Percentiles rank a stretch among this genome's conserved stretches.
Conservation (phyloP, 306 rosid genomes). For the Quercus suber region DNA sequence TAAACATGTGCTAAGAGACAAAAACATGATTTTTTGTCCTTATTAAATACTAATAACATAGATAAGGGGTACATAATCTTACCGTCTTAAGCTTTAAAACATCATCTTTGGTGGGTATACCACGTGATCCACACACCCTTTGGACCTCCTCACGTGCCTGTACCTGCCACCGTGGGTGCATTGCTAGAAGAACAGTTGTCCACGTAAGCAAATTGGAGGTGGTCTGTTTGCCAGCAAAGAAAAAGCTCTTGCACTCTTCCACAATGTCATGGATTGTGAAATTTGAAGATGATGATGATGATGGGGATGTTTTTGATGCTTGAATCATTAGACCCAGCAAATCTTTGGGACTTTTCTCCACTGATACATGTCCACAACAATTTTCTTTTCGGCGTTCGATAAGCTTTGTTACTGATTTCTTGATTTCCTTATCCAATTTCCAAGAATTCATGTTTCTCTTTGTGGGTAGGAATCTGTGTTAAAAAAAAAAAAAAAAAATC, state of each 20-base stretch:
- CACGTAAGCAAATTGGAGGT: conserved; percentile 99
- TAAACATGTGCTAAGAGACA: conserved; percentile 41
- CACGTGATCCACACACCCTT: conserved; percentile 84
- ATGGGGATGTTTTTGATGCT: conserved; percentile 39
- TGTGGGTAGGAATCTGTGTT: conserved; percentile 70
- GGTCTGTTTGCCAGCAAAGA: conserved; percentile 99
- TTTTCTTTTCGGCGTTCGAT: conserved; percentile 44
- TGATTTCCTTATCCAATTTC: conserved; percentile 72
- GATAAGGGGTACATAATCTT: background rate
- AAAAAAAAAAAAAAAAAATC: background rate
- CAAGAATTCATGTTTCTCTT: conserved; percentile 68
- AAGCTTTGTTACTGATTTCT: conserved; percentile 55
- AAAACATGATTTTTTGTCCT: conserved; percentile 32
- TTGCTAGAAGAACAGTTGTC: conserved; percentile 89
- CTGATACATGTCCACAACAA: background rate
- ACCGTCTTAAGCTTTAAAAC: conserved; percentile 90
- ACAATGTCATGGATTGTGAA: conserved; percentile 84
- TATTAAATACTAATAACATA: too few relatives aligned
- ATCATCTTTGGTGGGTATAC: conserved; percentile 66
- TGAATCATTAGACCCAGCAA: conserved; percentile 78
- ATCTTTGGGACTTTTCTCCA: conserved; percentile 54
- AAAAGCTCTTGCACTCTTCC: conserved; percentile 94
- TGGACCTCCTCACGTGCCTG: conserved; percentile 91
- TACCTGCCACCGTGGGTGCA: conserved; percentile 97
- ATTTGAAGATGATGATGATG: conserved; percentile 9